Evolutionary conservation across 192 early-diverging fungal species (phyloP), one percentile per base, ranked within the genome.

Genomic region (Coemansia nantahalensis): DNA sequence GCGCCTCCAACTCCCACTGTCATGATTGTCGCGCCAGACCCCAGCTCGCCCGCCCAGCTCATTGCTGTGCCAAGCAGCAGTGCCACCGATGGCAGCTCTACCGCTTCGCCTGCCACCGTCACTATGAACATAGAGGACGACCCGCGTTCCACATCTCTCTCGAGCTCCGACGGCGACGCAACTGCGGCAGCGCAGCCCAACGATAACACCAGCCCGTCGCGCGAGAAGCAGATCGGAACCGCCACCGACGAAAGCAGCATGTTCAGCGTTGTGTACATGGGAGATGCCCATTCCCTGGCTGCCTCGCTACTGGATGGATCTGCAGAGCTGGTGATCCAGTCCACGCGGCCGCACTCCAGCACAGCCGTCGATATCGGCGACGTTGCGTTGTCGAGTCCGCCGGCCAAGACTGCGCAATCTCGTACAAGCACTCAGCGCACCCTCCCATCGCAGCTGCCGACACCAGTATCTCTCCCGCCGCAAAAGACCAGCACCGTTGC

Each of bases 241-340:
- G 65, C 69, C 1, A 43, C 61, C 0, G 63, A 65, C 24, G 62
- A 65, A 16, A 43, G 46, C 16, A 62, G 59, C 13, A 19, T 62
- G 15, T 55, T 63, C 21, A 65, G 62, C 39, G 42, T 54, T 16
- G 8, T 65, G 22, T 57, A 59, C 21, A 45, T 51, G 33, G 26
- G 4, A 28, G 26, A 3, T 28, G 7, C 26, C 26, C 26, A 7
- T n/a, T n/a, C n/a, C n/a, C n/a, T n/a, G n/a, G n/a, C n/a, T n/a
- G n/a, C n/a, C n/a, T n/a, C n/a, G n/a, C n/a, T n/a, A n/a, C n/a
- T n/a, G n/a, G n/a, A n/a, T n/a, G n/a, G n/a, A n/a, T n/a, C n/a
- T n/a, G n/a, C n/a, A n/a, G n/a, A n/a, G n/a, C n/a, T n/a, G n/a
- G n/a, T n/a, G n/a, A n/a, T n/a, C n/a, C n/a, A n/a, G n/a, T n/a